phyloP scores from a whole-genome alignment of 305 asterid genomes.

The Solanum hybrid region DNA sequence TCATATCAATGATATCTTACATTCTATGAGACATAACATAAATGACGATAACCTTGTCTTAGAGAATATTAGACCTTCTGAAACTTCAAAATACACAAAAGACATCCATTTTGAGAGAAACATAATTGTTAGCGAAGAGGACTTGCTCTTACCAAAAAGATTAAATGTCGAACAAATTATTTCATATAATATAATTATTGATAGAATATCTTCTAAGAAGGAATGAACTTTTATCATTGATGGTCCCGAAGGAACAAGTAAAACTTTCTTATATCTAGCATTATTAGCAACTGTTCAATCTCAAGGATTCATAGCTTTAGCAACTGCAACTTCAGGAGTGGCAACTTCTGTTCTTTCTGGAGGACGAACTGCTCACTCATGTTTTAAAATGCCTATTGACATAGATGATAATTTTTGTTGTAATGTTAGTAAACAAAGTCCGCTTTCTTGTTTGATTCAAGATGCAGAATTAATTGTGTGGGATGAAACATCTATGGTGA shows the following conservation, averaged over 20 bases:
- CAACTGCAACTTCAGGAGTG: neutral
- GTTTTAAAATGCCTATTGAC: neutral
- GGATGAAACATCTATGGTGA: neutral
- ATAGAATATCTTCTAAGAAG: neutral
- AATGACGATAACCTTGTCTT: too few species aligned
- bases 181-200: neutral
- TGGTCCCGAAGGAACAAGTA: neutral
- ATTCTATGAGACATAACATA: neutral
- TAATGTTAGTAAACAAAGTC: neutral
- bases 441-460: neutral
- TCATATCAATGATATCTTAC: neutral
- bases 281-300: neutral
- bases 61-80: neutral
- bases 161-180: neutral
- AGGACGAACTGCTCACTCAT: neutral
- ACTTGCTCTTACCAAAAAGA: neutral
- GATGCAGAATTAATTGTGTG: neutral
- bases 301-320: neutral
- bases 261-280: neutral
- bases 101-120: neutral
- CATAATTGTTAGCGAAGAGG: neutral
- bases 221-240: neutral
- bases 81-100: neutral
- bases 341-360: neutral
- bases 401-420: neutral